Evolutionary conservation across 2,329 filamentous ascomycete genomes (phyloP), one percentile per base, ranked within the genome.

Genomic region (Peltaster fructicola): DNA sequence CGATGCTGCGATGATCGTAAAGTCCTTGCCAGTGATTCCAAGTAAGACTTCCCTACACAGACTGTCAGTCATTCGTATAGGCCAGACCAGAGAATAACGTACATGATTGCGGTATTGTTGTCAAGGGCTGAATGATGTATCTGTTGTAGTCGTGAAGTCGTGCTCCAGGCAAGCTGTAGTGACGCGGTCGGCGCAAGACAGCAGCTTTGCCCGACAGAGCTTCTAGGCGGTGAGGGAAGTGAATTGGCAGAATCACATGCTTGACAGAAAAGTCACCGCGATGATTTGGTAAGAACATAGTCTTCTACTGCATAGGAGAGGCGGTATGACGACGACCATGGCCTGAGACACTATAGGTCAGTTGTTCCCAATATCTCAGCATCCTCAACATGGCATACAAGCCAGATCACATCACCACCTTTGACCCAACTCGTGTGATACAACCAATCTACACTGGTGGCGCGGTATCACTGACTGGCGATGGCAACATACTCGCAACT

Each of bases 1-100:
- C 36, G 84, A 95, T 45, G 88, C 80, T 46, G 82, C 88, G 53
- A 98, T 73, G 66, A 98, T 73, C 61, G 84, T 90, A 56, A 93
- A 98, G 69, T 98, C 90, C 65, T 92, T 92, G 63, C 88, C 90
- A 32, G 85, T 93, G 55, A 98, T 92, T 48, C 88, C 88, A 43
- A 98, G 69, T 51, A 98, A 68, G 53, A 95, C 80, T 72, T 98
- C 88, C 88, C 84, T 24, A 22, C 9, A 15, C 7, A 15, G 2
- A 10, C 8, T 17, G 19, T 30, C 15, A 30, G 27, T 6, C 6
- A 10, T 14, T 13, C 12, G 6, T 3, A 7, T 4, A 20, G n/a
- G 7, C 7, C 8, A 14, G 9, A 6, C n/a, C 17, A 14, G 2
- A 8, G 9, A 13, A 16, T 23, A 14, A 5, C 27, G 22, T 30